phyloP scores from a whole-genome alignment of 2,329 filamentous ascomycete genomes.

The Aspergillus sp. region DNA sequence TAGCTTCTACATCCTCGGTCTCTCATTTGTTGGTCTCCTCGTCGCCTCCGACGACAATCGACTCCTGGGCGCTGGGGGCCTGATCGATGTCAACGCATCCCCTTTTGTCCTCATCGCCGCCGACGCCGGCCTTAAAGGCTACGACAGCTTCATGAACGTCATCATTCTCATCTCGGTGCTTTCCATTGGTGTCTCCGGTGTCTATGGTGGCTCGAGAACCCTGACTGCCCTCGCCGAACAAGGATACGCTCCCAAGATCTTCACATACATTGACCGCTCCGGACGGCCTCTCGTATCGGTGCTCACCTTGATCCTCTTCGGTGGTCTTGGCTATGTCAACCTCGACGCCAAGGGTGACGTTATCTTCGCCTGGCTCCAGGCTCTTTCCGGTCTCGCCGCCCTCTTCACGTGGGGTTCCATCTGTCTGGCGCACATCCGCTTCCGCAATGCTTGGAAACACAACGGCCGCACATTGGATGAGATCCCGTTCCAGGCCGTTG shows the following conservation, averaged over 20 bases:
- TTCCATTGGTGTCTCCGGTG: constrained; percentile 59
- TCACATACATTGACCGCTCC: constrained; percentile 46
- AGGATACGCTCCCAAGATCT: constrained; percentile 45
- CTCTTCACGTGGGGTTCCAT: constrained; percentile 68
- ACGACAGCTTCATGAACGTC: constrained; percentile 67
- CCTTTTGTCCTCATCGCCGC: constrained; percentile 68
- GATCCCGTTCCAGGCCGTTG: constrained; percentile 61
- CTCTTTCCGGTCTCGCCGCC: constrained; percentile 61
- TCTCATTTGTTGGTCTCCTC: constrained; percentile 48
- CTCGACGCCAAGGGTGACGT: constrained; percentile 45
- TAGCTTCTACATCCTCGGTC: constrained; percentile 48
- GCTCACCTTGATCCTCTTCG: constrained; percentile 39
- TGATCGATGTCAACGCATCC: constrained; percentile 49
- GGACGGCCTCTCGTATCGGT: constrained; percentile 47
- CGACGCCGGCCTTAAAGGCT: constrained; percentile 58
- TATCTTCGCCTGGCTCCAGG: constrained; percentile 65
- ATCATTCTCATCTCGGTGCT: constrained; percentile 64
- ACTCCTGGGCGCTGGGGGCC: constrained; percentile 41
- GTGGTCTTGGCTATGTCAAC: constrained; percentile 44
- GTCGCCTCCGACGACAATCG: constrained; percentile 41
- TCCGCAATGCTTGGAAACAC: constrained; percentile 59
- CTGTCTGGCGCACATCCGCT: constrained; percentile 67
- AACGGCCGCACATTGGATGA: constrained; percentile 63
- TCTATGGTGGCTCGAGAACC: constrained; percentile 59
- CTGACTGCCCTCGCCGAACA: constrained; percentile 54